Evolutionary conservation across 805 yeast species (phyloP), one percentile per base, ranked within the genome.

Genomic region (Lipomyces yamanashiensis): DNA sequence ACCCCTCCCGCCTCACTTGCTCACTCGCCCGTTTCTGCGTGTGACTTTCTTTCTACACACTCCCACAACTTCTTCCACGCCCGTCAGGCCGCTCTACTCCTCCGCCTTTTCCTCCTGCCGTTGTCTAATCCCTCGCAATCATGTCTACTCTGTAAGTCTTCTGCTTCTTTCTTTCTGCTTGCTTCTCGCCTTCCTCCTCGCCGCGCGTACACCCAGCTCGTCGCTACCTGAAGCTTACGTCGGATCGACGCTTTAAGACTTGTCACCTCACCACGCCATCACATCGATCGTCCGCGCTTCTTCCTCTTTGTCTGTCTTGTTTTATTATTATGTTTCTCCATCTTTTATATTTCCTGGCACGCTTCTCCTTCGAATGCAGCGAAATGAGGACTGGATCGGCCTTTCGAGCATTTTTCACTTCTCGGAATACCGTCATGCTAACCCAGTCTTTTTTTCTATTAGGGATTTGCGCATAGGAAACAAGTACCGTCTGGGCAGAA

Each of bases 401-500:
- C 19, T 50, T 36, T 50, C 7, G 1, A 19, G 39, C 15, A n/a
- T 33, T 36, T 36, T 23, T n/a, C n/a, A 34, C 54, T 50, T 34
- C 40, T 34, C 21, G 4, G 2, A 2, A 13, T 39, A 23, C 40
- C 44, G n/a, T 2, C 44, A 12, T 61, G 37, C 52, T 55, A 47
- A 47, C 28, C 28, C 28, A 28, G 5, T 54, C 51, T 19, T 39
- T 59, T 15, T 43, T n/a, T 47, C 49, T 40, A 33, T 21, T 50
- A 66, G 69, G 39, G 96, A 90, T 77, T 82, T 89, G 74, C 84
- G 96, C 75, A 93, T 93, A 45, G 98, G 98, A 57, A 90, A 95
- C 80, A 93, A 92, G 78, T 92, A 87, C 78, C 85, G 97, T 61
- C 88, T 92, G 73, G 97, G 97, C 45, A 87, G 97, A 66, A 92